These are phyloP conservation scores for Rhamnella rubrinervis DNA, from an alignment of 331 rosid genomes.

Conservation along the genomic window DNA sequence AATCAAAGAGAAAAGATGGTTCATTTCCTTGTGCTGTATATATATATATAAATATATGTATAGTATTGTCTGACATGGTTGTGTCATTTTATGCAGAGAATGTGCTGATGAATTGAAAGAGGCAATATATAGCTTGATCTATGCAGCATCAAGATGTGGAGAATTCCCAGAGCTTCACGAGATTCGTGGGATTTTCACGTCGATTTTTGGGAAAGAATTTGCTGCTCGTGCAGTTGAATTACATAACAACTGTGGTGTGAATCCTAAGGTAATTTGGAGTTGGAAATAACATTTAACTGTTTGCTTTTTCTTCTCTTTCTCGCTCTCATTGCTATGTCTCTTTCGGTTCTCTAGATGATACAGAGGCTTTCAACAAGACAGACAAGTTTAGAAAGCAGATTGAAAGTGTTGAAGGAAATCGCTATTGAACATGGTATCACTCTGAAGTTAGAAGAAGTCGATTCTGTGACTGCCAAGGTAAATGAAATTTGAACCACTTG, in stretches of 20 bases:
- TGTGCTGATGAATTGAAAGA: slow-evolving; percentile 57
- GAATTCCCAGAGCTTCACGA: slow-evolving; percentile 63
- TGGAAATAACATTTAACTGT: not conserved
- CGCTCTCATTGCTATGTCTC: slow-evolving; percentile 5
- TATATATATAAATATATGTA: slow-evolving; percentile 1
- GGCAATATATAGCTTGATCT: slow-evolving; percentile 49
- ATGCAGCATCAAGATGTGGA: slow-evolving; percentile 66
- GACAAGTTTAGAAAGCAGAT: slow-evolving; percentile 36
- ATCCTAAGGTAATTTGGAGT: slow-evolving; percentile 37
- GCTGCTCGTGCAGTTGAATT: slow-evolving; percentile 40
- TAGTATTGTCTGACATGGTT: not conserved
- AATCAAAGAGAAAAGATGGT: not conserved
- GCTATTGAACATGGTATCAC: slow-evolving; percentile 52
- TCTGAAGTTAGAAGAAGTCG: slow-evolving; percentile 39
- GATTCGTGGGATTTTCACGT: slow-evolving; percentile 43
- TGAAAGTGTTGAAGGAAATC: slow-evolving; percentile 37
- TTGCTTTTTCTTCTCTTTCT: not conserved
- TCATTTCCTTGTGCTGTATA: slow-evolving; percentile 7
- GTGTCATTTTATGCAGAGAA: slow-evolving; percentile 28
- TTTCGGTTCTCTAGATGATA: slow-evolving; percentile 40
- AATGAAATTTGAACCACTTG: slow-evolving; percentile 11
- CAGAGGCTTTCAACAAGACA: slow-evolving; percentile 40
- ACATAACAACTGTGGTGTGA: slow-evolving; percentile 40
- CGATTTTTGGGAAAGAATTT: slow-evolving; percentile 47
- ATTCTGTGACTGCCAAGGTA: slow-evolving; percentile 31